Evolutionary conservation across 2,329 filamentous ascomycete species (phyloP).

Genomic region (Uncinocarpus reesii): DNA sequence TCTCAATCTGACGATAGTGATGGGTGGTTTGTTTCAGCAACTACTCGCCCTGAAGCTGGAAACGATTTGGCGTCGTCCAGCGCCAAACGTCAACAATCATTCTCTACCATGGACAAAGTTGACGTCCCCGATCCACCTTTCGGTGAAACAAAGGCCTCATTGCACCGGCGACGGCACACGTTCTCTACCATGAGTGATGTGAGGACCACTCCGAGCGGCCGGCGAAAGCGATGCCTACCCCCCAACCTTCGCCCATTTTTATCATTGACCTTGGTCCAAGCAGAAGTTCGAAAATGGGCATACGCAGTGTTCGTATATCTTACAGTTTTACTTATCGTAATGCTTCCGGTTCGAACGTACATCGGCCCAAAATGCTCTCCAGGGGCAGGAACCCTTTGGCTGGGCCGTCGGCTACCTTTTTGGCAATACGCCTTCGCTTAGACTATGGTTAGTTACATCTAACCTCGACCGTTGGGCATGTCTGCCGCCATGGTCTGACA

Average conservation of each 20-base stretch:
- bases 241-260: conserved; percentile 62
- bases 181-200: conserved; percentile 39
- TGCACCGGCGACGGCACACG: conserved; percentile 37
- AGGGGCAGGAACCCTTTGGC: conserved; percentile 69
- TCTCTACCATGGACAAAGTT: neutral
- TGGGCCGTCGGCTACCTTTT: conserved; percentile 89
- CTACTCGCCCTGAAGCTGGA: neutral
- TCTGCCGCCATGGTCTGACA: conserved; percentile 45
- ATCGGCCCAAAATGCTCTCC: conserved; percentile 57
- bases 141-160: neutral
- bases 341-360: conserved; percentile 61
- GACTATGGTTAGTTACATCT: conserved; percentile 58
- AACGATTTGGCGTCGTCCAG: neutral
- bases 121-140: neutral
- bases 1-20: conserved; percentile 9
- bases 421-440: conserved; percentile 62
- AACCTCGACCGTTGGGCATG: conserved; percentile 66
- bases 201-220: conserved; percentile 50
- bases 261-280: conserved; percentile 68
- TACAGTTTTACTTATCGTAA: conserved; percentile 54
- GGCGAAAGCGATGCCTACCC: conserved; percentile 55
- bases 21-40: neutral
- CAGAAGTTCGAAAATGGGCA: conserved; percentile 64
- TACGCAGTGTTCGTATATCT: conserved; percentile 73
- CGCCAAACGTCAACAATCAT: neutral